Base-by-base conservation (phyloP, 1,139 yeast genomes). In the Lodderomyces theae region DNA sequence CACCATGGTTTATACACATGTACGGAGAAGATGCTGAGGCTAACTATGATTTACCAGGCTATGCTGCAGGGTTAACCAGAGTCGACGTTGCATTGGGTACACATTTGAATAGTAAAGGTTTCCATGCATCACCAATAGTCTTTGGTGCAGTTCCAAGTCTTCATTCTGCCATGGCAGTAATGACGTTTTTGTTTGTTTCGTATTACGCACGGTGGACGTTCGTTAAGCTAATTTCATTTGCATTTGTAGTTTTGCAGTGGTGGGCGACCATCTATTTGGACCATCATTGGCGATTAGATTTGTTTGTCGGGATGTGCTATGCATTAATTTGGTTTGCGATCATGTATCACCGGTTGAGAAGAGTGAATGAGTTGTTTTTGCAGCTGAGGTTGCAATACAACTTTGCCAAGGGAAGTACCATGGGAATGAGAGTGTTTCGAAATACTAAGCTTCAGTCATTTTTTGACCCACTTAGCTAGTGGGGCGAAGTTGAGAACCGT, bases 231-330 rank as follows among this genome's bases (percentile, higher is more conserved):
- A 43, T 58, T 24, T 64, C 72, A 41, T 49, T 68, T 41, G 32
- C 42, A 3, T 67, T 77, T 63, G 75, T 77, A 36, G 44, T 64
- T 5, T 55, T 79, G 37, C 88, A 82, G 55, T 80, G 87, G 83
- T 82, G 87, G 87, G 80, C 85, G 17, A 80, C 88, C 11, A 80
- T 82, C 59, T 82, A 82, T 52, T 60, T 82, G 45, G 86, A 80
- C 54, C 89, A 82, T 56, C 88, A 82, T 59, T 82, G 82, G 75
- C 64, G 86, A 46, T 58, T 81, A 28, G 88, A 82, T 51, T 61
- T 81, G 38, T 58, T 78, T 24, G 66, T 66, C 13, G 87, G 86
- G 5, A 58, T 75, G 56, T 35, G 60, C 7, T 81, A 80, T 57
- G 69, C 84, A 1, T 50, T 76, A 6, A 40, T 63, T n/a, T 54